Conservation (phyloP, 2,329 filamentous ascomycete species). For the Arthrobotrys sphaeroides region DNA sequence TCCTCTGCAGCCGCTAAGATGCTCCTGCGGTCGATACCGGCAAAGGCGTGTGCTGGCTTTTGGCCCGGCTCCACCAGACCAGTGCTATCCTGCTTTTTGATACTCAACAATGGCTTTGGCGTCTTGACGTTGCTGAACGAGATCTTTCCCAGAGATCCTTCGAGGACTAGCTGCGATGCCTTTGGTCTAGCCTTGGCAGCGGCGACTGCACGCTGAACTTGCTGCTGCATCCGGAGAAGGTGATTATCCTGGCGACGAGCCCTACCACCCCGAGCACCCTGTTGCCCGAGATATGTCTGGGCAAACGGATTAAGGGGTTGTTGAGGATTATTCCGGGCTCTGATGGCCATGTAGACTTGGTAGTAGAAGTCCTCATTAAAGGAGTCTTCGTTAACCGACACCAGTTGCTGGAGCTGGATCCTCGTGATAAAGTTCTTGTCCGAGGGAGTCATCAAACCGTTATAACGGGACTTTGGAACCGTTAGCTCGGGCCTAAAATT, state of each 20-base stretch:
- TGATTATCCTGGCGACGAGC: conserved; percentile 79
- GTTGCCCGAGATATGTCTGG: conserved; percentile 96
- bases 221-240: conserved; percentile 98
- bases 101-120: conserved; percentile 90
- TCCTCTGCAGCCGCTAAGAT: conserved; percentile 86
- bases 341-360: conserved; percentile 94
- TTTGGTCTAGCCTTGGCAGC: conserved; percentile 97
- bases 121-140: conserved; percentile 99
- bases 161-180: conserved; percentile 95
- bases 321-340: conserved; percentile 87
- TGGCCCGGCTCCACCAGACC: conserved; percentile 5
- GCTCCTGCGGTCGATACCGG: conserved; percentile 78
- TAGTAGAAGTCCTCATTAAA: conserved; percentile 97
- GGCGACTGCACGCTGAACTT: conserved; percentile 95
- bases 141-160: conserved; percentile 95
- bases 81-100: conserved; percentile 79
- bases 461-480: conserved; percentile 80
- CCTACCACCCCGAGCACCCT: conserved; percentile 74
- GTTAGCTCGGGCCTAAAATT: conserved; percentile 66
- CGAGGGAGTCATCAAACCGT: conserved; percentile 97
- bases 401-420: conserved; percentile 95
- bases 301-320: conserved; percentile 96
- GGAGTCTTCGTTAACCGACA: conserved; percentile 83
- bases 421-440: conserved; percentile 99
- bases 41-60: conserved; percentile 38